A percentile compares a stretch with the other conserved stretches of the same genome.
phyloP scores from a whole-genome alignment of 352 stramenopile species.

The Phytophthora niederhauseri region DNA sequence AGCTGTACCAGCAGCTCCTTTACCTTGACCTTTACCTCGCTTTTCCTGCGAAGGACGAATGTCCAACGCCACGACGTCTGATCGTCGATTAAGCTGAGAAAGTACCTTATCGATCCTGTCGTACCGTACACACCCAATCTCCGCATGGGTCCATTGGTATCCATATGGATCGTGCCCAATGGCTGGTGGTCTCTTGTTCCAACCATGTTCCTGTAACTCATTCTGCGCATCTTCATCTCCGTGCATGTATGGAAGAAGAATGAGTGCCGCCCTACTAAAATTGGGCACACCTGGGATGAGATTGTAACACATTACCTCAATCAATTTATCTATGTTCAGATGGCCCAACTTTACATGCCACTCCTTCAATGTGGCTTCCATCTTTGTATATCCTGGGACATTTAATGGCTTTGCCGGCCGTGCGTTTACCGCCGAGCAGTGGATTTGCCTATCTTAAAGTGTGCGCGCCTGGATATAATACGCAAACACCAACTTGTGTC shows the following conservation, averaged over 20 bases:
- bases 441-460: background rate
- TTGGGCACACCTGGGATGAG: constrained; percentile 1
- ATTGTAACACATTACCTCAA: background rate
- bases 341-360: background rate
- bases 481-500: background rate
- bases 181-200: background rate
- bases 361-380: background rate
- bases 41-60: constrained; percentile 9
- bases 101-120: constrained; percentile 8
- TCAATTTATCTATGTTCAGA: background rate
- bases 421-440: background rate
- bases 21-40: constrained; percentile 1
- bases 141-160: background rate
- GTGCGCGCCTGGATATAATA: background rate
- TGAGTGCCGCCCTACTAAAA: background rate
- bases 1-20: background rate
- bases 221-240: constrained; percentile 2
- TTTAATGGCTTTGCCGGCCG: background rate
- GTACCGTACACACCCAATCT: constrained; percentile 2
- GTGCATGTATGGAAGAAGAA: constrained; percentile 4
- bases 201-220: constrained; percentile 4
- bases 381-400: background rate
- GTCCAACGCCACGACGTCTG: constrained; percentile 12
- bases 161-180: background rate
- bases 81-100: constrained; percentile 13